These are phyloP conservation scores for Nadsonia fulvescens DNA, from an alignment of 805 yeast species.

Conservation along the genomic window DNA sequence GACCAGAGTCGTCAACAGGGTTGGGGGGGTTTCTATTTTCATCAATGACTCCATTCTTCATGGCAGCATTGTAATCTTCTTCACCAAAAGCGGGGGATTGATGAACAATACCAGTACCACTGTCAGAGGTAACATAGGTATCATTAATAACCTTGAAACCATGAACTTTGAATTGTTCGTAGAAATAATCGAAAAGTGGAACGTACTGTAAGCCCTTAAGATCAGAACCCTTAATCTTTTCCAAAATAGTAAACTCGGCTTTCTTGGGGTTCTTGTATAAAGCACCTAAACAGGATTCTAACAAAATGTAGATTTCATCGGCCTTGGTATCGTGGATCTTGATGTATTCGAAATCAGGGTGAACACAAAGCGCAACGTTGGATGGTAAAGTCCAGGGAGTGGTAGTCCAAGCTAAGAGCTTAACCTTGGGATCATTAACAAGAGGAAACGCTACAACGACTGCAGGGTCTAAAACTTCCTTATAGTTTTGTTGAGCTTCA, in stretches of 20 bases:
- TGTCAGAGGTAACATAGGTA: slow-evolving; percentile 74
- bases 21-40: slow-evolving; percentile 66
- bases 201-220: slow-evolving; percentile 63
- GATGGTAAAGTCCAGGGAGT: slow-evolving; percentile 99
- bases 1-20: slow-evolving; percentile 89
- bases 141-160: slow-evolving; percentile 74
- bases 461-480: slow-evolving; percentile 94
- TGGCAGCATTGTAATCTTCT: slow-evolving; percentile 80
- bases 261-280: slow-evolving; percentile 88
- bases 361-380: slow-evolving; percentile 78
- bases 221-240: slow-evolving; percentile 60
- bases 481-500: slow-evolving; percentile 96
- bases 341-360: slow-evolving; percentile 79
- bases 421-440: slow-evolving; percentile 61
- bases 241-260: slow-evolving; percentile 73
- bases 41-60: slow-evolving; percentile 53
- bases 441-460: slow-evolving; percentile 81
- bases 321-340: slow-evolving; percentile 83
- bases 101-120: slow-evolving; percentile 99
- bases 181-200: slow-evolving; percentile 73
- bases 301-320: slow-evolving; percentile 60
- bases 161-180: slow-evolving; percentile 41
- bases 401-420: slow-evolving; percentile 95
- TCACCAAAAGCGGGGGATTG: slow-evolving; percentile 99
- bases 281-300: slow-evolving; percentile 67